Percentiles rank a stretch among this genome's conserved stretches.
phyloP scores from a whole-genome alignment of 805 yeast genomes.

The Saccharomycopsis fermentans region DNA sequence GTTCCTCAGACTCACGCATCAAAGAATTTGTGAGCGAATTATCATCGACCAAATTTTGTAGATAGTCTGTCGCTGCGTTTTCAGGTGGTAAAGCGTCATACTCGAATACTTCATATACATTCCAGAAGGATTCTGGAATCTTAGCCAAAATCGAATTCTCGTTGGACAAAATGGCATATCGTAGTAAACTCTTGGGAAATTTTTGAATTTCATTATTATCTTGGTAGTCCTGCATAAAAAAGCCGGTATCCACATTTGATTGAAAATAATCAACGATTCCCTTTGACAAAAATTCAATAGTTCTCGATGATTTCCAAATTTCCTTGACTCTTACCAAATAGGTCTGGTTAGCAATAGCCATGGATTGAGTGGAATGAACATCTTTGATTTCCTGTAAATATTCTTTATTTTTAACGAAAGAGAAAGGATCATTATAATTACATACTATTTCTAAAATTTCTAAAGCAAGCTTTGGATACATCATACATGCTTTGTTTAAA shows the following conservation, averaged over 20 bases:
- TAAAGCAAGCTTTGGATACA: constrained; percentile 49
- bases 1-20: not conserved
- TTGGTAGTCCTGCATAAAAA: constrained; percentile 1
- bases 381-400: constrained; percentile 41
- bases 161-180: constrained; percentile 63
- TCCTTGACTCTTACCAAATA: constrained; percentile 46
- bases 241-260: not conserved
- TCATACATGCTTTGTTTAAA: constrained; percentile 39
- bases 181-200: constrained; percentile 50
- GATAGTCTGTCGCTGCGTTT: constrained; percentile 10
- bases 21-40: constrained; percentile 3
- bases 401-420: constrained; percentile 46
- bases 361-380: constrained; percentile 23
- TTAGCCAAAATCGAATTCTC: constrained; percentile 64
- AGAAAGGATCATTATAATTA: constrained; percentile 39
- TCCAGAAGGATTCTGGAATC: constrained; percentile 54
- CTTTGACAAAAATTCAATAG: constrained; percentile 38
- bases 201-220: constrained; percentile 13
- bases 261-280: constrained; percentile 27
- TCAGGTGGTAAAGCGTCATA: constrained; percentile 66
- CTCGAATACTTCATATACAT: constrained; percentile 50
- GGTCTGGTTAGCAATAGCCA: constrained; percentile 40
- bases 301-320: constrained; percentile 42
- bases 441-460: constrained; percentile 41
- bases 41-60: constrained; percentile 10